Evolutionary conservation across 495 filamentous ascomycete genomes (phyloP), one percentile per base, ranked within the genome.

Genomic region (Penicillium crystallinum): DNA sequence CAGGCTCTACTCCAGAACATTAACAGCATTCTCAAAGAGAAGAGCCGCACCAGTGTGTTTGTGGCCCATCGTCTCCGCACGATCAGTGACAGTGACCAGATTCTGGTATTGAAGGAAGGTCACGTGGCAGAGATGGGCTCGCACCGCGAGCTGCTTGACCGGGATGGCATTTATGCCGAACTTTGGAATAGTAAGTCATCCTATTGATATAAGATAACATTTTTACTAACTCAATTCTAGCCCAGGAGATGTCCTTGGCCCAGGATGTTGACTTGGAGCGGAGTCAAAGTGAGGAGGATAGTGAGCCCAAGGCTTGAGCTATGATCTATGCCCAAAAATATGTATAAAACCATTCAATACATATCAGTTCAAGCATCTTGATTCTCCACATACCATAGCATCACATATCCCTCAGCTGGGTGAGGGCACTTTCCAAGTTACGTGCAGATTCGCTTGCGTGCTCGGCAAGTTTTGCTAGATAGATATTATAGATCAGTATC

Each of bases 51-150:
- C 5, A 96, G 89, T 56, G 84, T 98, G 3, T 97, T 97, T 57
- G 86, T 98, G 8, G 93, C 93, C 23, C 93, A 98, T 63, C 77
- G 93, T 33, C 69, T 98, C 54, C 78, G 95, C 30, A 97, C 93
- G 1, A 95, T 98, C 59, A 96, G 84, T 57, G 93, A 98, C 63
- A 90, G 89, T 46, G 93, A 96, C 68, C 76, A 85, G 71, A 98
- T 98, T 60, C 90, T 98, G 55, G 95, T 97, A 25, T 63, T 98
- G 54, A 86, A 84, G 63, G 84, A 88, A 55, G 93, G 93, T 0
- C 69, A 76, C 10, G 90, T 97, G 35, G 89, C 84, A 22, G 93
- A 98, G 70, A 80, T 76, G 31, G 93, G 95, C 0, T 95, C 88
- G 11, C 93, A 98, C 64, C 78, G 82, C 30, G 79, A 95, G 66